These are phyloP conservation scores for Prunella vulgaris DNA, from an alignment of 257 asterid genomes.

Conservation along the genomic window DNA sequence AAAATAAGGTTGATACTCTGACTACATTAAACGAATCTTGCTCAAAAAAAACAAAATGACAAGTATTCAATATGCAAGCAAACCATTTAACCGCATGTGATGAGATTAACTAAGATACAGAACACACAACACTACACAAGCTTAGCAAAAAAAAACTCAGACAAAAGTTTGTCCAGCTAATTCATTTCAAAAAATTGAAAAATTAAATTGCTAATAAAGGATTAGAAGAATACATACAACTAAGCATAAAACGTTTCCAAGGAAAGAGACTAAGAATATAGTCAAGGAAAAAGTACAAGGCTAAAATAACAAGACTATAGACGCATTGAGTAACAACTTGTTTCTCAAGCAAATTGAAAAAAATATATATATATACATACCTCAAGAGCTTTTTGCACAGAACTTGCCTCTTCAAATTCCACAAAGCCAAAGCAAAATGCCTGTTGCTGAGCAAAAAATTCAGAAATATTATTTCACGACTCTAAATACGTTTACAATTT, in stretches of 20 bases:
- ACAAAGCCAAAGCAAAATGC: constrained; percentile 73
- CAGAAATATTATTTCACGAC: constrained; percentile 8
- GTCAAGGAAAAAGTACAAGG: neutral
- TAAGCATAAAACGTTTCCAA: neutral
- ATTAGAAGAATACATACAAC: neutral
- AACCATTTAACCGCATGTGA: neutral
- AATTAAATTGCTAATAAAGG: neutral
- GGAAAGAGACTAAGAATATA: neutral
- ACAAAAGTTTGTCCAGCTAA: neutral
- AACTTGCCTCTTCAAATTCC: constrained; percentile 63
- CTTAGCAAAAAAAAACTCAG: neutral
- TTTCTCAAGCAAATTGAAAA: neutral
- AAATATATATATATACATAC: constrained; percentile 42
- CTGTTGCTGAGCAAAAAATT: constrained; percentile 38
- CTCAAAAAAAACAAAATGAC: neutral
- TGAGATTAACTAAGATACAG: neutral
- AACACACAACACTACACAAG: neutral
- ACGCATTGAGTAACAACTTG: neutral
- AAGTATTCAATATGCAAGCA: neutral
- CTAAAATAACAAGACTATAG: neutral
- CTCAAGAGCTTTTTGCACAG: constrained; percentile 63
- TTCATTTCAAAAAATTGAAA: neutral
- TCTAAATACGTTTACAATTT: neutral
- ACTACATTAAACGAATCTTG: neutral
- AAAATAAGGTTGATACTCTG: neutral